Evolutionary conservation across 2,329 filamentous ascomycete genomes (phyloP), one percentile per base, ranked within the genome.

Genomic region (Chrysoporthe cubensis): DNA sequence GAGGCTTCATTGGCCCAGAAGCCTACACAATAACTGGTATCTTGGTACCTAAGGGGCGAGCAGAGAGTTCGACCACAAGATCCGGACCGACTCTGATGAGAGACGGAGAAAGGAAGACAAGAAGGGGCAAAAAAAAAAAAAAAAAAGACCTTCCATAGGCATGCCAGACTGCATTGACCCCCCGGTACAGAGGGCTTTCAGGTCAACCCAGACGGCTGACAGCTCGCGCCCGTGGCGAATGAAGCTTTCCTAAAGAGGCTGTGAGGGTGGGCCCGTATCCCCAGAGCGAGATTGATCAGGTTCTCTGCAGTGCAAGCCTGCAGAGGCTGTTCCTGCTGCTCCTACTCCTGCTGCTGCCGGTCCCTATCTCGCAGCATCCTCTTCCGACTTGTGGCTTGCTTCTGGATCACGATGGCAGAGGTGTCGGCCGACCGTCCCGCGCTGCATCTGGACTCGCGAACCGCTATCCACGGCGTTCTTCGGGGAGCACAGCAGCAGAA

Each of bases 251-350:
- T 18, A 56, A 65, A 57, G 52, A 26, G 43, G 58, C 40, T 7
- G 50, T 62, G 57, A 34, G 32, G 34, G 58, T 62, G 64, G 65
- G 68, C 52, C 52, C 58, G 21, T 32, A 44, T 62, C 40, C 57
- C 43, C 43, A 56, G 34, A 52, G 48, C 65, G 65, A 69, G 50
- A 69, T 69, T 69, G 62, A 52, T 65, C 65, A 69, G 68, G 65
- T 67, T 43, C 56, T 63, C 54, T 63, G 67, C 67, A 69, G 67
- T 52, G 54, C 26, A 26, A 26, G 26, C 26, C 26, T 44, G 37
- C 62, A 50, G 18, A 14, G 7, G 13, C n/a, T 13, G 40, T 44
- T 60, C 59, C 26, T 61, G 18, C 43, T 61, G 42, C 21, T 61
- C n/a, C 50, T 52, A 13, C 50, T 48, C 9, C 42, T 61, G 26